phyloP scores from a whole-genome alignment of 345 rosid species.

The thale cress (Arabidopsis thaliana) region DNA sequence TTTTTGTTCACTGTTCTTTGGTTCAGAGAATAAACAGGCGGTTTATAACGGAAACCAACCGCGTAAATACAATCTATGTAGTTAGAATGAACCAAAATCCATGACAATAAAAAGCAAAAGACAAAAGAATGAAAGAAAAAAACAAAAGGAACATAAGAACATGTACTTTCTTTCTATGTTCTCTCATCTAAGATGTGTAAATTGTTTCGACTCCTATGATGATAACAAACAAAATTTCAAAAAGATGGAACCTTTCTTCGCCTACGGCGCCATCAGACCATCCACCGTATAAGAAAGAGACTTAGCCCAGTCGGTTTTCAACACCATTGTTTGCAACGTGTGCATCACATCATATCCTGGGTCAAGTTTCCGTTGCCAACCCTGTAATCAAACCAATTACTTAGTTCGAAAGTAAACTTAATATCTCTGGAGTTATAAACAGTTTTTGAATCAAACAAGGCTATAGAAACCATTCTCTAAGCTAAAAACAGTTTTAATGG shows the following conservation, averaged over 20 bases:
- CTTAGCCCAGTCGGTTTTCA: constrained; percentile 93
- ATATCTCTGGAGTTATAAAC: constrained; percentile 3
- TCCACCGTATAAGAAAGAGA: constrained; percentile 95
- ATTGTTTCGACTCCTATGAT: constrained; percentile 32
- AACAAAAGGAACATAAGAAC: constrained; percentile 38
- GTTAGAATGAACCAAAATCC: constrained; percentile 43
- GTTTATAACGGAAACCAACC: constrained; percentile 40
- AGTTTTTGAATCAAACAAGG: constrained; percentile 25
- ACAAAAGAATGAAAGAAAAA: constrained; percentile 35
- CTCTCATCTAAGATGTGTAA: constrained; percentile 41
- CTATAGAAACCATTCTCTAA: constrained; percentile 18
- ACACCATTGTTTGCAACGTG: constrained; percentile 79
- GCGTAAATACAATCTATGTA: constrained; percentile 41
- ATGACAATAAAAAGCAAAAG: constrained; percentile 15
- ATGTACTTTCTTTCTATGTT: constrained; percentile 42
- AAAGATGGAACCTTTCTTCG: constrained; percentile 28
- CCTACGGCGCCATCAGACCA: constrained; percentile 91
- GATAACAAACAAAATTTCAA: constrained; percentile 39
- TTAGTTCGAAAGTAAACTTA: constrained; percentile 7
- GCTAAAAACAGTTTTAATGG: constrained; percentile 4
- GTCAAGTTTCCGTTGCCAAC: constrained; percentile 98
- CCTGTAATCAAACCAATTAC: constrained; percentile 53
- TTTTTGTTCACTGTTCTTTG: constrained; percentile 33
- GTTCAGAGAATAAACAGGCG: constrained; percentile 37
- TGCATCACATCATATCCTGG: constrained; percentile 90